A percentile compares a stretch with the other conserved stretches of the same genome.
Evolutionary conservation across 2,329 filamentous ascomycete genomes (phyloP).

Genomic region (Fusarium albosuccineum): DNA sequence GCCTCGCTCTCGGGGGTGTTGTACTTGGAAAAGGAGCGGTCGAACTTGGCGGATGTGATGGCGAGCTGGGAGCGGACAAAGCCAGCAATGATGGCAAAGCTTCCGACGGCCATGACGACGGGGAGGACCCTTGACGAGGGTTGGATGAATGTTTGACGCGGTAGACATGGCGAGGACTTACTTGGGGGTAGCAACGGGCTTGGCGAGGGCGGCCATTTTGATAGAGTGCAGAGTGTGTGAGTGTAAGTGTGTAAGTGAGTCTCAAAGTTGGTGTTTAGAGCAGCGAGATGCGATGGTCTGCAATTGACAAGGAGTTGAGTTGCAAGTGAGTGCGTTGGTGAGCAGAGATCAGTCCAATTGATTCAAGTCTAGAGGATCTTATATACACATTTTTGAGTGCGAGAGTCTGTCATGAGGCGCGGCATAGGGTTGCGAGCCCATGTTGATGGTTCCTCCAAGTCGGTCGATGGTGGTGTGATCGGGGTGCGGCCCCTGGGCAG

Average conservation of each 20-base stretch:
- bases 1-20: constrained; percentile 54
- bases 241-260: constrained; percentile 33
- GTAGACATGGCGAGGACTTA: constrained; percentile 6
- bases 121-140: constrained; percentile 29
- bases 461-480: constrained; percentile 44
- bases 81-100: constrained; percentile 45
- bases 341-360: constrained; percentile 31
- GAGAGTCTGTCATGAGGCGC: constrained; percentile 16
- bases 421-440: constrained; percentile 11
- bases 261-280: not conserved
- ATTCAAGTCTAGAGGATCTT: constrained; percentile 18
- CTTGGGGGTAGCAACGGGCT: constrained; percentile 35
- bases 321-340: constrained; percentile 15
- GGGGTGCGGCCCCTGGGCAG: constrained; percentile 30
- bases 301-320: constrained; percentile 12
- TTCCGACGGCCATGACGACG: constrained; percentile 36
- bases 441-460: constrained; percentile 24
- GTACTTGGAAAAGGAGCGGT: constrained; percentile 55
- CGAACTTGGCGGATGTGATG: constrained; percentile 52
- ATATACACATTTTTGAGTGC: constrained; percentile 22
- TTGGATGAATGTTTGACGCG: not conserved
- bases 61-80: constrained; percentile 52
- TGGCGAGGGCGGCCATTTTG: constrained; percentile 38
- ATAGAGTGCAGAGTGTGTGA: not conserved
- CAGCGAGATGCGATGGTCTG: not conserved